These are phyloP conservation scores for Iberis pinnata DNA, from an alignment of 345 rosid genomes.

Conservation along the genomic window DNA sequence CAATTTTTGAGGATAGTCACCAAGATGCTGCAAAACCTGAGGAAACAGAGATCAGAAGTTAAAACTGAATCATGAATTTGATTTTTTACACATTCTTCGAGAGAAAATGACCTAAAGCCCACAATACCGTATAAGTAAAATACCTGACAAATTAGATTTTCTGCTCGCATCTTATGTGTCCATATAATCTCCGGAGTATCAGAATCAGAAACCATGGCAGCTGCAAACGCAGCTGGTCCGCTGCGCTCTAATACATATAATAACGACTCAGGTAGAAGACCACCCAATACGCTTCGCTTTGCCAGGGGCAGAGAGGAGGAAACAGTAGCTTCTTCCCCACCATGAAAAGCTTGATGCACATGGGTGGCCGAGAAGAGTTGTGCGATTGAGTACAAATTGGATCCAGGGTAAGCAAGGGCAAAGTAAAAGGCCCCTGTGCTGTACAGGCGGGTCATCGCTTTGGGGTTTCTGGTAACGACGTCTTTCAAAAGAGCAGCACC, in stretches of 20 bases:
- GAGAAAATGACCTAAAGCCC: constrained; percentile 10
- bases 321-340: constrained; percentile 99
- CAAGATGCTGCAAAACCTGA: constrained; percentile 99
- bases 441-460: constrained; percentile 93
- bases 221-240: constrained; percentile 94
- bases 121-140: constrained; percentile 6
- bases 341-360: constrained; percentile 98
- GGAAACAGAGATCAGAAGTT: constrained; percentile 12
- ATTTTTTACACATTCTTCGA: constrained; percentile 10
- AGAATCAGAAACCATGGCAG: constrained; percentile 98
- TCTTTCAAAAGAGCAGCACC: constrained; percentile 92
- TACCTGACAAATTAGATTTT: constrained; percentile 95
- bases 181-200: constrained; percentile 98
- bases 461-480: constrained; percentile 93
- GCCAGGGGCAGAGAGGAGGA: constrained; percentile 93
- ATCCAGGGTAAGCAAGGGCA: constrained; percentile 96
- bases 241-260: constrained; percentile 94
- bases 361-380: constrained; percentile 90
- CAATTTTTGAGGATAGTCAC: constrained; percentile 94
- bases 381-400: constrained; percentile 81
- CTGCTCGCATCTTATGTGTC: constrained; percentile 99
- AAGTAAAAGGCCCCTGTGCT: constrained; percentile 96
- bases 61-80: constrained; percentile 3
- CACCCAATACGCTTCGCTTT: constrained; percentile 96
- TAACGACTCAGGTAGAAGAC: constrained; percentile 96